These are phyloP conservation scores for Porphyrellus cyaneotinctus DNA, from an alignment of 768 basidiomycete genomes.

Conservation along the genomic window DNA sequence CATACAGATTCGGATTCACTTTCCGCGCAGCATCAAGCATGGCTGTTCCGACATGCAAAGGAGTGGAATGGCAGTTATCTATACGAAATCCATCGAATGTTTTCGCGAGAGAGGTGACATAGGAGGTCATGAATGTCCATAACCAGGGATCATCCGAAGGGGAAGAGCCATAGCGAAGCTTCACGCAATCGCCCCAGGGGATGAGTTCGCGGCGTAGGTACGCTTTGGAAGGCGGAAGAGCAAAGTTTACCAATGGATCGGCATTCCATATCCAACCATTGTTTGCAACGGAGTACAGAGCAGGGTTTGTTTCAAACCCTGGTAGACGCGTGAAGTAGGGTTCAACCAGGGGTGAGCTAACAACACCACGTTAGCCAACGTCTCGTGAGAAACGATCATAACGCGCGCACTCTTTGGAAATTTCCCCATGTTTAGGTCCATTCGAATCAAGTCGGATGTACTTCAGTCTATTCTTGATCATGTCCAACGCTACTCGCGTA, in stretches of 20 bases:
- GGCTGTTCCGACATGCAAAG: constrained; percentile 90
- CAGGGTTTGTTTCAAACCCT: constrained; percentile 48
- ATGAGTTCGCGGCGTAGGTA: constrained; percentile 96
- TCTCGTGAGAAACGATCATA: not conserved
- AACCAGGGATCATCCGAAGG: constrained; percentile 88
- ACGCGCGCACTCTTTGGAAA: constrained; percentile 63
- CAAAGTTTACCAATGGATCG: constrained; percentile 92
- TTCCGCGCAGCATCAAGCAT: constrained; percentile 90
- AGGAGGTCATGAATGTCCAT: constrained; percentile 86
- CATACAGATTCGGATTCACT: constrained; percentile 88
- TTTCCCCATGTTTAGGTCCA: constrained; percentile 81
- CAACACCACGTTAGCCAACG: constrained; percentile 6
- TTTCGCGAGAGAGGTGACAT: constrained; percentile 74
- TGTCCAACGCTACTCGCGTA: constrained; percentile 63
- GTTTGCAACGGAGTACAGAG: constrained; percentile 80
- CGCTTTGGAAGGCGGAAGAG: constrained; percentile 85
- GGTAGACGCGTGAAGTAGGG: constrained; percentile 86
- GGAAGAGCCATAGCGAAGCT: constrained; percentile 85
- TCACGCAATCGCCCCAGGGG: constrained; percentile 97
- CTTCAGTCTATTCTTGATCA: constrained; percentile 69
- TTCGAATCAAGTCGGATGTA: constrained; percentile 79
- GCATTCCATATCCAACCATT: constrained; percentile 99
- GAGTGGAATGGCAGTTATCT: constrained; percentile 98
- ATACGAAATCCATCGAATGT: constrained; percentile 95
- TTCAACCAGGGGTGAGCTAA: constrained; percentile 82